phyloP scores from a whole-genome alignment of 345 rosid genomes.

The Dimocarpus longan region DNA sequence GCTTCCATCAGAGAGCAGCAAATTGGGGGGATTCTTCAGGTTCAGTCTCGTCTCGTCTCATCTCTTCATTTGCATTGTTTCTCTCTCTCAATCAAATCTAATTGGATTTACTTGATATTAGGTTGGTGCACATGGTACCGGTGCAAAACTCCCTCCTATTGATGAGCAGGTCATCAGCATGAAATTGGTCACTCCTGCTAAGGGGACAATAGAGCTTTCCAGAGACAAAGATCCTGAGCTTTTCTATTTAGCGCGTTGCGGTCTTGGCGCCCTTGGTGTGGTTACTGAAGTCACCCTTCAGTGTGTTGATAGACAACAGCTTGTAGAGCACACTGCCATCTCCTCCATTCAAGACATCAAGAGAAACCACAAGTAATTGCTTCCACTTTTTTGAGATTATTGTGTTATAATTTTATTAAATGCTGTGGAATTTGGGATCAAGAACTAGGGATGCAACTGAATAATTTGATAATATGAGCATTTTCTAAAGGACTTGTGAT shows the following conservation, averaged over 20 bases:
- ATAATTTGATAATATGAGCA: not conserved
- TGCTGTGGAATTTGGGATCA: not conserved
- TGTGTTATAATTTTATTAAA: not conserved
- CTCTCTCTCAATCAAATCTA: too few species aligned
- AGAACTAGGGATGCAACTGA: not conserved
- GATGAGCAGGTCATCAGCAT: slow-evolving; percentile 93
- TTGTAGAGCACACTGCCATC: slow-evolving; percentile 83
- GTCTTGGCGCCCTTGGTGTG: slow-evolving; percentile 96
- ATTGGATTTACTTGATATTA: slow-evolving; percentile 27
- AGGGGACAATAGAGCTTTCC: slow-evolving; percentile 86
- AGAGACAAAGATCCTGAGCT: slow-evolving; percentile 87
- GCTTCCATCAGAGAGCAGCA: slow-evolving; percentile 98
- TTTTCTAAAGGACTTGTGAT: not conserved
- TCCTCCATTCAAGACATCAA: slow-evolving; percentile 76
- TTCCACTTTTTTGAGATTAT: slow-evolving; percentile 6
- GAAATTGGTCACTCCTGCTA: slow-evolving; percentile 95
- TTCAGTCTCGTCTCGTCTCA: slow-evolving; percentile 18
- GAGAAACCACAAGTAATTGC: slow-evolving; percentile 84
- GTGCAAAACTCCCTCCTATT: slow-evolving; percentile 92
- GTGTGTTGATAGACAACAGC: slow-evolving; percentile 92
- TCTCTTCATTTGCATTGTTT: too few species aligned
- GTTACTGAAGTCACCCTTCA: slow-evolving; percentile 96
- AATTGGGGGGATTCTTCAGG: slow-evolving; percentile 98
- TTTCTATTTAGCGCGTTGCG: slow-evolving; percentile 88
- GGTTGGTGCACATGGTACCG: slow-evolving; percentile 99